A percentile compares a stretch with the other conserved stretches of the same genome.
These are phyloP conservation scores for Herpetomonas samuelpessoai DNA, from an alignment of 208 protist genomes.

Conservation along the genomic window DNA sequence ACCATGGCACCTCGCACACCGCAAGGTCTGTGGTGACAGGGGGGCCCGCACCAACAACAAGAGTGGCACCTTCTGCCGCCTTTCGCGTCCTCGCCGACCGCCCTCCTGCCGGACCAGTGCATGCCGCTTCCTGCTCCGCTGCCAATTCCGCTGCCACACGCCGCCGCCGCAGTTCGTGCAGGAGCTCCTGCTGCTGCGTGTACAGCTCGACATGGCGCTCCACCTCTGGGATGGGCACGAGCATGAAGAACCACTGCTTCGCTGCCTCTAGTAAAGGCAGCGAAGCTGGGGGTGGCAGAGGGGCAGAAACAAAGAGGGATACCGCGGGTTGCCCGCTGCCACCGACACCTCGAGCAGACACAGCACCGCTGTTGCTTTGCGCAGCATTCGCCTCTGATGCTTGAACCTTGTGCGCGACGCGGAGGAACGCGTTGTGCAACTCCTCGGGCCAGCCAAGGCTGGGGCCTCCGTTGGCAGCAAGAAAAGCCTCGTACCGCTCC, in stretches of 20 bases:
- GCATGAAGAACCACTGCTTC: not conserved
- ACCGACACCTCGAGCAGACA: no score
- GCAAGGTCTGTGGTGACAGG: no score
- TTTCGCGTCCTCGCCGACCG: no score
- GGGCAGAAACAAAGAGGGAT: not conserved
- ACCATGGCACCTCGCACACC: not conserved
- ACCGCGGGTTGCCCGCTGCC: no score
- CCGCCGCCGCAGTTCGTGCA: not conserved
- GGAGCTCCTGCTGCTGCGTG: not conserved
- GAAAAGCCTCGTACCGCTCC: not conserved
- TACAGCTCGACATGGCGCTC: slow-evolving; percentile 4
- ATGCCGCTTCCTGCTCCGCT: no score
- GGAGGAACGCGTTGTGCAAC: slow-evolving; percentile 1
- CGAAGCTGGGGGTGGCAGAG: not conserved
- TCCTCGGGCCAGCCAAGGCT: slow-evolving; percentile 2
- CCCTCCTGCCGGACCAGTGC: not conserved
- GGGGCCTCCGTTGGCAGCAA: not conserved
- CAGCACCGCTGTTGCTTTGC: no score
- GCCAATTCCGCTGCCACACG: not conserved
- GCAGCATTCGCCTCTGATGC: no score
- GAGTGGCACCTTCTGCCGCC: no score
- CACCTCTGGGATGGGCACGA: not conserved
- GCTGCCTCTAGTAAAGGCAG: not conserved
- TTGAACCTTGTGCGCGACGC: not conserved
- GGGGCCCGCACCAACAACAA: no score